phyloP scores from a whole-genome alignment of 108 stramenopile genomes.

The Discostella stelligeroides region DNA sequence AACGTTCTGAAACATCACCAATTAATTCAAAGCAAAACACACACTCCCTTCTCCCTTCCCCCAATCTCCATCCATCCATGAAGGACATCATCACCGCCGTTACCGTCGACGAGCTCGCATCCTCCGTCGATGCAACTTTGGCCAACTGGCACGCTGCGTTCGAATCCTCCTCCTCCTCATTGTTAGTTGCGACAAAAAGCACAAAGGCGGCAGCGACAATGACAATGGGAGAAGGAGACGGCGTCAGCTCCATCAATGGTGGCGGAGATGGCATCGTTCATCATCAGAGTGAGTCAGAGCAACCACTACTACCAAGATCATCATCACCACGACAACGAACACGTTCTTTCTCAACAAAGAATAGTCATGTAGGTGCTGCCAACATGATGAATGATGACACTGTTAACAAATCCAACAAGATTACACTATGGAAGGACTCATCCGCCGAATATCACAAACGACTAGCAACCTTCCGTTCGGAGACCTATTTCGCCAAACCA shows the following conservation, averaged over 20 bases:
- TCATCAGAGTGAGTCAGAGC: too few species aligned
- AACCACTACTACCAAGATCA: too few species aligned
- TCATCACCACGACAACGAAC: background rate
- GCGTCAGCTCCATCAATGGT: background rate
- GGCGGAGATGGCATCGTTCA: background rate
- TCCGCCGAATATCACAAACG: conserved; percentile 44
- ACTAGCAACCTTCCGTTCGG: conserved; percentile 49
- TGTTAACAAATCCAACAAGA: too few species aligned
- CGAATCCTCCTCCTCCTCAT: background rate
- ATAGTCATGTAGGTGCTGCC: too few species aligned
- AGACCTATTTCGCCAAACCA: conserved; percentile 71
- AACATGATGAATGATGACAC: too few species aligned
- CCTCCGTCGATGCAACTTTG: conserved; percentile 24
- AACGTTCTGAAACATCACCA: too few species aligned
- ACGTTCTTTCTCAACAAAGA: too few species aligned
- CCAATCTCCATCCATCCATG: too few species aligned
- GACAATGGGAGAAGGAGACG: background rate
- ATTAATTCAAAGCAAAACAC: too few species aligned
- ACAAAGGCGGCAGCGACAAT: too few species aligned
- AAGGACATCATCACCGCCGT: background rate
- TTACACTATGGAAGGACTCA: conserved; percentile 3
- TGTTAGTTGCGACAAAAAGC: too few species aligned
- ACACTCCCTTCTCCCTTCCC: too few species aligned
- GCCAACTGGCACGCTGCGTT: conserved; percentile 14
- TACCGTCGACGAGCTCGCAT: conserved; percentile 21